Evolutionary conservation across 2,329 filamentous ascomycete genomes (phyloP), one percentile per base, ranked within the genome.

Genomic region (Blastomyces percursus): DNA sequence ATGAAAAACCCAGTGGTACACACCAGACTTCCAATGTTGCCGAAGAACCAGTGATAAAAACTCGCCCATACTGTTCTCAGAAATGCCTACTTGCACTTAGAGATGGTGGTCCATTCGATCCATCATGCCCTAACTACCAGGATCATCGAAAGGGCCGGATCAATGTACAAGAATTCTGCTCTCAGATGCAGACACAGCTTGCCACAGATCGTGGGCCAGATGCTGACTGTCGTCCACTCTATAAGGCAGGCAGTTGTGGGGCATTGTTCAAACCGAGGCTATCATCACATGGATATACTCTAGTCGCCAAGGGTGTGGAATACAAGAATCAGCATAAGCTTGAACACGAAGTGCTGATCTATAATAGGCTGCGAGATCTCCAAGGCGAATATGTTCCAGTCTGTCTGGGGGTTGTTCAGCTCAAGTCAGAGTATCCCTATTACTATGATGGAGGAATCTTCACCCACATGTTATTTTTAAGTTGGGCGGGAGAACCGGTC

Each of bases 161-260:
- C 46, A 56, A 30, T 2, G 27, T 4, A 30, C 2, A 4, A 14
- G 16, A 35, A 3, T 65, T 65, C 57, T 12, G 32, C 9, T 14
- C 16, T 48, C 2, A 1, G 32, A 16, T 64, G 24, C 62, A 40
- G 7, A 44, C 35, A 24, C 62, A 65, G 46, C 62, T 65, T 58
- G 61, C 57, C 30, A 52, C 32, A 4, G 62, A 64, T 48, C 55
- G 57, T 44, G 62, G 62, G 0, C 7, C 51, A 7, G 44, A 64
- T 57, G 42, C 63, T 14, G 59, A 65, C 46, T 65, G 63, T 35
- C 16, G 55, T 35, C 63, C 57, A 14, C 61, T 62, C 54, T 57
- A 59, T 30, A 57, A 62, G 30, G 42, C 59, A 19, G 58, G 59
- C n/a, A 64, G 61, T 52, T 61, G 57, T 42, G 58, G 63, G 0